Evolutionary conservation across 1,284 basidiomycete species (phyloP), one percentile per base, ranked within the genome.

Genomic region (Erythrobasidium hasegawianum): DNA sequence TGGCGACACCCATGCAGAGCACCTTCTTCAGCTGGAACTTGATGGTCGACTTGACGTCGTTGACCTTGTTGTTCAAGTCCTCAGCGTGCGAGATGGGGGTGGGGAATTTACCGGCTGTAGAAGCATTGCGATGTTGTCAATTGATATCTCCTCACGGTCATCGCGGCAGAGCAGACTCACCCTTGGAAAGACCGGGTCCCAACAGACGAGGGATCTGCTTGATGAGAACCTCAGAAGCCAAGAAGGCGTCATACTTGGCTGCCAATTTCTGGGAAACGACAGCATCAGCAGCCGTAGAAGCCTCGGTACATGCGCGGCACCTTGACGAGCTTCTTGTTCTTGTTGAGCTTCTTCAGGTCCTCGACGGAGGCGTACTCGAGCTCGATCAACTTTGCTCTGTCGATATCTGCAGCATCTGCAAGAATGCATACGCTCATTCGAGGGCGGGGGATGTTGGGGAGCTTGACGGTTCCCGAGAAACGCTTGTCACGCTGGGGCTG

Each of bases 271-370:
- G 26, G 24, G 27, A 38, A 13, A 0, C 10, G 11, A 38, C 7
- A 29, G 22, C 20, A 18, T 59, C 52, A 27, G 39, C 18, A 41
- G 18, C 27, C 24, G 5, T 16, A 13, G 24, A 33, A n/a, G n/a
- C 16, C 29, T 27, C 45, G 18, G 27, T 40, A 11, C 2, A 41
- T 4, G 26, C 20, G 38, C 1, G 10, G 11, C 20, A 65, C 39
- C 69, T 99, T 99, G 78, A 99, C 95, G 72, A 99, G 90, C 84
- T 99, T 99, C 86, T 98, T 98, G 87, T 98, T 98, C 84, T 96
- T 96, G 88, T 96, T 97, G 75, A 97, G 86, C 90, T 98, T 98
- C 83, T 98, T 99, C 82, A 98, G 85, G 81, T 98, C 95, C 77
- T 98, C 95, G 75, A 97, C 96, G 73, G 92, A 95, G 94, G 97